Conservation (phyloP, 345 rosid species). For the Cardamine occulta region DNA sequence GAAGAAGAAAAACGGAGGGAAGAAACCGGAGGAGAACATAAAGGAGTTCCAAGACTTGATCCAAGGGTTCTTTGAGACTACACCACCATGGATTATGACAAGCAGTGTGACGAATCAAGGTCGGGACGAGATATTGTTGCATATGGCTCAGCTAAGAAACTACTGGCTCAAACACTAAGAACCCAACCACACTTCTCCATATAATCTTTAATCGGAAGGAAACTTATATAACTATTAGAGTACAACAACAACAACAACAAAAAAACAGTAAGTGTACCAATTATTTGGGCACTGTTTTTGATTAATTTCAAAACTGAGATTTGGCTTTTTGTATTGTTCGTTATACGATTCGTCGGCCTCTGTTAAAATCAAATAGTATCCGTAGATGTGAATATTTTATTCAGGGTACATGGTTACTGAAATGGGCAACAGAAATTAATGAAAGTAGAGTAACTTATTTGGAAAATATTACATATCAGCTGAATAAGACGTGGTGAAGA, state of each 20-base stretch:
- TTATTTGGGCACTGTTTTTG: conserved; percentile 8
- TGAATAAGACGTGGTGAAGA: no score
- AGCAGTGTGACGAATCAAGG: conserved; percentile 97
- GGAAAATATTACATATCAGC: no score
- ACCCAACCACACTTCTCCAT: conserved; percentile 16
- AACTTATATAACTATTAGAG: conserved; percentile 2
- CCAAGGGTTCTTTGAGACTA: conserved; percentile 69
- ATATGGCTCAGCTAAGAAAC: conserved; percentile 93
- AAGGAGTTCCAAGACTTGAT: conserved; percentile 80
- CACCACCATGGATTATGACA: conserved; percentile 99
- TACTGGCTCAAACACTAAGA: conserved; percentile 87
- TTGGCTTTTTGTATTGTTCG: background rate
- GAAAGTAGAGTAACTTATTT: no score
- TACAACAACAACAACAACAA: background rate
- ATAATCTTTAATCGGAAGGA: conserved; percentile 11
- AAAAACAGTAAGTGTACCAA: background rate
- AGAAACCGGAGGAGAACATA: conserved; percentile 81
- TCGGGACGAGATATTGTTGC: conserved; percentile 92
- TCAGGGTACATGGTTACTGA: no score
- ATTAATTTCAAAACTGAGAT: conserved; percentile 20
- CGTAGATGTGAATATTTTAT: background rate
- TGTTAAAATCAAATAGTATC: background rate
- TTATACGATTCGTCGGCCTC: background rate
- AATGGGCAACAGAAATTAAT: no score
- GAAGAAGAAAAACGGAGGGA: conserved; percentile 92